Evolutionary conservation across 768 basidiomycete species (phyloP), one percentile per base, ranked within the genome.

Genomic region (Candolleomyces aberdarensis): DNA sequence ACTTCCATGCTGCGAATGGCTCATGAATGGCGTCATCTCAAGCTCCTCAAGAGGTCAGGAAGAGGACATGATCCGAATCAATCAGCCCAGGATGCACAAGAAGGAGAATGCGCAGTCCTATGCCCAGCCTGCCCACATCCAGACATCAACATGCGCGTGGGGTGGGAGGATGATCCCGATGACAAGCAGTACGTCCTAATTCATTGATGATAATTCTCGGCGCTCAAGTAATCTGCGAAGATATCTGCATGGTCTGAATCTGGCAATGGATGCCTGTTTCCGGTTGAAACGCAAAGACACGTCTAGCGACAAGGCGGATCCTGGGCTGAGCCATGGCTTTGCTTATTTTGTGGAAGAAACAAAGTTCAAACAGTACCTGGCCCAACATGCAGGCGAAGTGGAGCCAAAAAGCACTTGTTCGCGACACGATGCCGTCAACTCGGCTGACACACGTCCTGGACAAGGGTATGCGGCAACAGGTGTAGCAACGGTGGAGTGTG

Each of bases 371-470:
- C 32, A 43, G 19, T 61, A 56, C 36, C 52, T 63, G 1, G 20
- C 49, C 3, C 40, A 50, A 10, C 54, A 56, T 39, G 36, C 19
- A 40, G 31, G 32, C 22, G 50, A 52, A 7, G 26, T 31, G 5
- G 50, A 52, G 26, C 50, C 50, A 10, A 68, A 69, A 56, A 68
- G 68, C 17, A 69, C 61, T 17, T 77, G 76, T 46, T 67, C 66
- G 0, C 60, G 67, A 1, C 72, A 74, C 43, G 67, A 71, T 26
- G 72, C 72, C 0, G 65, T 75, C 2, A 70, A 71, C 49, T 48
- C 66, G 2, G 61, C 72, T 0, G 59, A 69, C 32, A 52, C 64
- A 1, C 66, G 66, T 26, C 55, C 56, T 10, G 64, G 62, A 0
- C 64, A 62, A 20, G 71, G 71, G 5, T 58, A 66, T 17, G 66